Percentiles rank a stretch among this genome's conserved stretches.
These are phyloP conservation scores for Fusarium euwallaceae DNA, from an alignment of 2,329 filamentous ascomycete species.

Conservation along the genomic window DNA sequence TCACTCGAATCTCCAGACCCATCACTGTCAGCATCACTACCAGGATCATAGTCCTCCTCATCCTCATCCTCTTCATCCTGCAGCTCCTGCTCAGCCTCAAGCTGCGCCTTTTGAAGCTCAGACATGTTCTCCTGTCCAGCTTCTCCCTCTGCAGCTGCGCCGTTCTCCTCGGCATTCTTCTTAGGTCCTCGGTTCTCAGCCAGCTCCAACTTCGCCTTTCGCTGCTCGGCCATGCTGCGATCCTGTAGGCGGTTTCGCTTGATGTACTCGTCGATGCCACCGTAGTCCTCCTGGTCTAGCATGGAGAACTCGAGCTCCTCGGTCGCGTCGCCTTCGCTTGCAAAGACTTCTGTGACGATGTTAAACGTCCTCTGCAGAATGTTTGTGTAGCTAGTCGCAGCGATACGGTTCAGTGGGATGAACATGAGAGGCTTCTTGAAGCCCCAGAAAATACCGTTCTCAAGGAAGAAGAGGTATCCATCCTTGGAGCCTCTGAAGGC, in stretches of 20 bases:
- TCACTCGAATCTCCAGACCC: conserved; percentile 69
- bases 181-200: conserved; percentile 69
- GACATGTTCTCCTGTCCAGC: conserved; percentile 57
- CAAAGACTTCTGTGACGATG: conserved; percentile 72
- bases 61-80: conserved; percentile 74
- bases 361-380: conserved; percentile 79
- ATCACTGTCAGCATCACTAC: conserved; percentile 70
- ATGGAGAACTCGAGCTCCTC: conserved; percentile 77
- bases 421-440: conserved; percentile 79
- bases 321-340: conserved; percentile 60
- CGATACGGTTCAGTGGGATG: conserved; percentile 71
- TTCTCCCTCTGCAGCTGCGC: conserved; percentile 49
- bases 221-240: conserved; percentile 76
- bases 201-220: conserved; percentile 73
- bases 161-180: conserved; percentile 57
- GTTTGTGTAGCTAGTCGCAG: conserved; percentile 75
- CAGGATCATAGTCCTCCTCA: conserved; percentile 76
- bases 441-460: conserved; percentile 76
- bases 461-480: conserved; percentile 75
- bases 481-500: conserved; percentile 78
- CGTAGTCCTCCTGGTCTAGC: conserved; percentile 78
- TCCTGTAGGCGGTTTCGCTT: conserved; percentile 73
- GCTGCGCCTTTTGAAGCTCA: conserved; percentile 63
- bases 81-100: conserved; percentile 65
- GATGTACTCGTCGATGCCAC: conserved; percentile 74